phyloP scores from a whole-genome alignment of 2,329 filamentous ascomycete genomes.

The Metarhizium album region DNA sequence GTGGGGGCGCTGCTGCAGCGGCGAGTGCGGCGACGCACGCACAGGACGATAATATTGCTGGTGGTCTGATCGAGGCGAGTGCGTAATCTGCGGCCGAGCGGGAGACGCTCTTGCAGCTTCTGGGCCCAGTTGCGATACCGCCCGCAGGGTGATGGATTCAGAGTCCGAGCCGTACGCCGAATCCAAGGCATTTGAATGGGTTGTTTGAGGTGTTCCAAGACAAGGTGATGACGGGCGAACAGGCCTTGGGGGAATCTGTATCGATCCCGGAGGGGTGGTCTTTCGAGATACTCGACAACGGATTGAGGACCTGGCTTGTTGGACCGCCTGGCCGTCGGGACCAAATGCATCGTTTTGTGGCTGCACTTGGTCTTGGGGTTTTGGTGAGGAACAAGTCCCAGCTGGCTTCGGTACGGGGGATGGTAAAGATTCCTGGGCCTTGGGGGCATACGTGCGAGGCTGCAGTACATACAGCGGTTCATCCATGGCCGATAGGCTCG shows the following conservation, averaged over 20 bases:
- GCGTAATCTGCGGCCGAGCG: conserved; percentile 14
- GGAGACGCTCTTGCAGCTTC: conserved; percentile 19
- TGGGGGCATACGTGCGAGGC: conserved; percentile 46
- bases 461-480: conserved; percentile 42
- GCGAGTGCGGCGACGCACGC: conserved; percentile 51
- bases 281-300: conserved; percentile 45
- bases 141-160: conserved; percentile 26
- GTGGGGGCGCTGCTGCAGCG: conserved; percentile 48
- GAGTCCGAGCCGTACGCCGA: conserved; percentile 38
- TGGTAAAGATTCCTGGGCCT: not conserved
- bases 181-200: conserved; percentile 25
- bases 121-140: conserved; percentile 22
- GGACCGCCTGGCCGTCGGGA: not conserved
- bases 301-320: conserved; percentile 33
- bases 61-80: conserved; percentile 25
- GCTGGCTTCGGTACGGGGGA: conserved; percentile 1
- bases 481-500: conserved; percentile 15
- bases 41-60: conserved; percentile 51
- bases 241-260: conserved; percentile 37
- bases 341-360: not conserved
- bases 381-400: not conserved
- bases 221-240: conserved; percentile 19
- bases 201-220: conserved; percentile 22
- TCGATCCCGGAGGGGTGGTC: conserved; percentile 39
- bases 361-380: not conserved